Conservation (phyloP, 2,329 filamentous ascomycete genomes). For the Arachnopeziza araneosa region DNA sequence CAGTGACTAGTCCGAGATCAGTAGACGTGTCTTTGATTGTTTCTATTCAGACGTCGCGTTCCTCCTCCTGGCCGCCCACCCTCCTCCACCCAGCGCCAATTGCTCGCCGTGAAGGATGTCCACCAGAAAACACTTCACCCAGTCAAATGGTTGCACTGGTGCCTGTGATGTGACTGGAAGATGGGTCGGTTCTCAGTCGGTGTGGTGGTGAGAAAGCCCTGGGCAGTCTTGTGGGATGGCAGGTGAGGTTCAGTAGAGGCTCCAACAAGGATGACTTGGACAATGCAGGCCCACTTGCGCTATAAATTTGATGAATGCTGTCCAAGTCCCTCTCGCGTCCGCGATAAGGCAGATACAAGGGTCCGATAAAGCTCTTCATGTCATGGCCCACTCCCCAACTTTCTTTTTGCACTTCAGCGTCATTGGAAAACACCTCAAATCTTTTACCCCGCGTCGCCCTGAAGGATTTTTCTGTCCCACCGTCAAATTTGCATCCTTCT, state of each 20-base stretch:
- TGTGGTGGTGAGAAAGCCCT: background rate
- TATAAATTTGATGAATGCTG: background rate
- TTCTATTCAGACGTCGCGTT: no score
- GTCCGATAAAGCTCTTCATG: conserved; percentile 12
- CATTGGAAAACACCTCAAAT: conserved; percentile 9
- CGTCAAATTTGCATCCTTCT: background rate
- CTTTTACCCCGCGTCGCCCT: background rate
- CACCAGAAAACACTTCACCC: background rate
- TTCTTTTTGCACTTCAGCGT: conserved; percentile 10
- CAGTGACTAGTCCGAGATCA: no score
- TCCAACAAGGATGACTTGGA: background rate
- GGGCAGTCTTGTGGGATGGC: background rate
- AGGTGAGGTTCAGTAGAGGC: background rate
- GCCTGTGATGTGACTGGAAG: conserved; percentile 6
- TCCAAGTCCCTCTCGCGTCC: background rate
- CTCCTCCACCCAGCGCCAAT: background rate
- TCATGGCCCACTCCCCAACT: background rate
- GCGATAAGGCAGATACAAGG: background rate
- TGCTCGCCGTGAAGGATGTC: background rate
- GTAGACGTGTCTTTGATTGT: no score
- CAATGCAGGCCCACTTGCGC: conserved; percentile 1
- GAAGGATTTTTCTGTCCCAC: background rate
- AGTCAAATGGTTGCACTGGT: background rate
- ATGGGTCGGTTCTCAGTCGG: background rate
- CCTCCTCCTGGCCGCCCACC: no score